Conservation (phyloP, 1,284 basidiomycete species). For the Cryptococcus hybrid region DNA sequence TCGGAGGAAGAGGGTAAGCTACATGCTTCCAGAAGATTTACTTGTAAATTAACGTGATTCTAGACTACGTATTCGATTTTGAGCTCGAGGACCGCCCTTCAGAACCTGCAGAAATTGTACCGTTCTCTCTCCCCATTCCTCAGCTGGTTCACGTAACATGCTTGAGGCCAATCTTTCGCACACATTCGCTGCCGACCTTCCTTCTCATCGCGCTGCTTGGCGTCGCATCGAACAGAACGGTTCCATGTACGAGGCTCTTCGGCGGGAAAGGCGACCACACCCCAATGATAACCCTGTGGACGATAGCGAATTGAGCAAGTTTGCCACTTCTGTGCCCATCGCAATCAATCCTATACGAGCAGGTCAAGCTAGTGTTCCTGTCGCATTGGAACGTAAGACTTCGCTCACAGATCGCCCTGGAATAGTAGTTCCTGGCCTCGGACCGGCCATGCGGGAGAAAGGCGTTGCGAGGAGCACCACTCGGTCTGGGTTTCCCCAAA, state of each 20-base stretch:
- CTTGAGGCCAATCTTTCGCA: conserved; percentile 45
- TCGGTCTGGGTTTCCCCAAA: conserved; percentile 11
- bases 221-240: conserved; percentile 23
- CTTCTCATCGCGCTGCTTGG: conserved; percentile 48
- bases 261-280: conserved; percentile 2
- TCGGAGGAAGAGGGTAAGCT: conserved; percentile 7
- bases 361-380: background rate
- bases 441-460: conserved; percentile 39
- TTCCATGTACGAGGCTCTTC: conserved; percentile 23
- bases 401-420: conserved; percentile 39
- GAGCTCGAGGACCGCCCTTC: conserved; percentile 33
- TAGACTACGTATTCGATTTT: conserved; percentile 50
- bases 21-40: no score
- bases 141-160: conserved; percentile 25
- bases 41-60: background rate
- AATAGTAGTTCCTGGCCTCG: conserved; percentile 40
- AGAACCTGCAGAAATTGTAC: background rate
- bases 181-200: conserved; percentile 47
- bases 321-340: conserved; percentile 46
- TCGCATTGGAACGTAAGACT: conserved; percentile 41
- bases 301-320: conserved; percentile 16
- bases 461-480: conserved; percentile 11
- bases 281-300: conserved; percentile 21
- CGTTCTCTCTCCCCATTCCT: conserved; percentile 1
- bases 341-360: conserved; percentile 24